Percentiles rank a stretch among this genome's conserved stretches.
Conservation (phyloP, 2,329 filamentous ascomycete species). For the Pleurostoma richardsiae region DNA sequence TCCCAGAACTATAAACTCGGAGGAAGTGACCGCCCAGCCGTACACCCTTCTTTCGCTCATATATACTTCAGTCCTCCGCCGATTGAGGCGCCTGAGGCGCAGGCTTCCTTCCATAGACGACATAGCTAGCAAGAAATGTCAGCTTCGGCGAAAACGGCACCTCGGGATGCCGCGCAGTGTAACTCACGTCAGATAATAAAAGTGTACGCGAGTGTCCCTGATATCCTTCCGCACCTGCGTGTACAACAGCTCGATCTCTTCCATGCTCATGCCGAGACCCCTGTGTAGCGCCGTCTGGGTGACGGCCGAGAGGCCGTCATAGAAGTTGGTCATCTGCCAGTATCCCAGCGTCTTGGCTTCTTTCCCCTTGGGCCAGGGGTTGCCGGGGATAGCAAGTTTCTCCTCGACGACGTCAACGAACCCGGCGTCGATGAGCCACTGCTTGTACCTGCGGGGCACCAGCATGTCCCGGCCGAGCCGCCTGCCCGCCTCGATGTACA, state of each 20-base stretch:
- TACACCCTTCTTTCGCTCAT: no score
- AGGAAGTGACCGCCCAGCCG: no score
- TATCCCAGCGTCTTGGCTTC: slow-evolving; percentile 18
- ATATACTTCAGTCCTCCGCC: no score
- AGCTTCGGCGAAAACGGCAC: neutral
- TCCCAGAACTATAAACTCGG: no score
- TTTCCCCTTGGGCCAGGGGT: slow-evolving; percentile 20
- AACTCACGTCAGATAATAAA: slow-evolving; percentile 13
- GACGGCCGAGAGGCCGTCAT: slow-evolving; percentile 18
- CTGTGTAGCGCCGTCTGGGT: slow-evolving; percentile 17
- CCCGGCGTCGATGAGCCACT: slow-evolving; percentile 19
- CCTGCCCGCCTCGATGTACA: slow-evolving; percentile 9
- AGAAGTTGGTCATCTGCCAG: slow-evolving; percentile 22
- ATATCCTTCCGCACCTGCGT: slow-evolving; percentile 14
- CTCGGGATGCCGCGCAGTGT: neutral
- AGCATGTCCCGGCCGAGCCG: slow-evolving; percentile 11
- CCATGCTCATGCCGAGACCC: slow-evolving; percentile 16
- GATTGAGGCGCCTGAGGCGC: neutral
- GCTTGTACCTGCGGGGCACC: slow-evolving; percentile 14
- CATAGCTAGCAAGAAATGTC: slow-evolving; percentile 5
- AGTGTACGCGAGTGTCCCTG: slow-evolving; percentile 12
- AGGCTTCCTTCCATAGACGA: slow-evolving; percentile 13
- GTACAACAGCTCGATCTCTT: slow-evolving; percentile 17
- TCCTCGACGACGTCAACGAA: slow-evolving; percentile 23
- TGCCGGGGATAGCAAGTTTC: slow-evolving; percentile 17